These are phyloP conservation scores for Penicillium verhagenii DNA, from an alignment of 495 filamentous ascomycete genomes.

Conservation along the genomic window DNA sequence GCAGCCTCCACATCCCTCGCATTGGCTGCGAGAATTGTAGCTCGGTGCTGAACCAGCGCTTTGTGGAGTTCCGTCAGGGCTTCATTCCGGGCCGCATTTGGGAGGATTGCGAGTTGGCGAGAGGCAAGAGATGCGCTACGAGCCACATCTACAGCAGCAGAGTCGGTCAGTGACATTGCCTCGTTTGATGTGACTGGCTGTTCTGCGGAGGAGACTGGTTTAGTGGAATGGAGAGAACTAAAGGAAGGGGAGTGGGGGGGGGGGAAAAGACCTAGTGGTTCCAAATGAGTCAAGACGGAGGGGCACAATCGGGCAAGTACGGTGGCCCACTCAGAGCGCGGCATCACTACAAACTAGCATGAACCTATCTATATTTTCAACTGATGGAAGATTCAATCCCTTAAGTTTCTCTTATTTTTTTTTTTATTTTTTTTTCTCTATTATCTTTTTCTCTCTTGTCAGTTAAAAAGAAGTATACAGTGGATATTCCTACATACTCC, in stretches of 20 bases:
- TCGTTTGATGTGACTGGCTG: neutral
- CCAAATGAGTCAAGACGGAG: conserved; percentile 6
- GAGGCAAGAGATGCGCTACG: conserved; percentile 69
- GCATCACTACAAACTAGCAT: too few relatives aligned
- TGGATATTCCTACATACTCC: too few relatives aligned
- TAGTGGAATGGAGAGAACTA: neutral
- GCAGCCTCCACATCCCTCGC: conserved; percentile 74
- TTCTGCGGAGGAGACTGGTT: neutral
- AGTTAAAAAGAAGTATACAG: too few relatives aligned
- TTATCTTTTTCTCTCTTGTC: too few relatives aligned
- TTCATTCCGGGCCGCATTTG: conserved; percentile 67
- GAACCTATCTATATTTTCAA: neutral
- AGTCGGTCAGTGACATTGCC: conserved; percentile 74
- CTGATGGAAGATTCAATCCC: too few relatives aligned
- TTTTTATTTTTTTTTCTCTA: too few relatives aligned
- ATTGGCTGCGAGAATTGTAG: conserved; percentile 83
- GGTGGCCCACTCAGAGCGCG: too few relatives aligned
- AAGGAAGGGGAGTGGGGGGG: neutral
- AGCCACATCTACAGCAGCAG: conserved; percentile 63
- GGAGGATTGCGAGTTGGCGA: conserved; percentile 64
- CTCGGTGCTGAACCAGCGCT: conserved; percentile 63
- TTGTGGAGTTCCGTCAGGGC: conserved; percentile 79
- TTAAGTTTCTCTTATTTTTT: too few relatives aligned
- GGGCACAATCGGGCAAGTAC: neutral
- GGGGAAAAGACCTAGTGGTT: neutral